Evolutionary conservation across 257 asterid genomes (phyloP).

Genomic region (Solanum microdontum): DNA sequence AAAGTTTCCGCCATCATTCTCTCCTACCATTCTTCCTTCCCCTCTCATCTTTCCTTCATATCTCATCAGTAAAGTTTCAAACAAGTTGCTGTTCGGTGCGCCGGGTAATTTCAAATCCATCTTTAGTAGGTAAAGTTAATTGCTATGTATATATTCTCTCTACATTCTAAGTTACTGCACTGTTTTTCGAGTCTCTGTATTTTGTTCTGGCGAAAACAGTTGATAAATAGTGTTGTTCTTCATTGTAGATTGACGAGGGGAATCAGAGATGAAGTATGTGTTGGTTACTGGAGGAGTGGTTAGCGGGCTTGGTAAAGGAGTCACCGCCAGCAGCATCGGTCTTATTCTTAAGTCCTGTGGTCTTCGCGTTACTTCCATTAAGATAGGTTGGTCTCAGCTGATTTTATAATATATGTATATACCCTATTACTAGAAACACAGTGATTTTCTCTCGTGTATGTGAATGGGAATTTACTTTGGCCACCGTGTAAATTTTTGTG

Average conservation of each 20-base stretch:
- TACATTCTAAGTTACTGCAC: background rate
- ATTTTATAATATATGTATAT: background rate
- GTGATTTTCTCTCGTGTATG: background rate
- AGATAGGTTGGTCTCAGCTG: conserved; percentile 46
- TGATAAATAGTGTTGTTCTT: background rate
- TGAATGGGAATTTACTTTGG: background rate
- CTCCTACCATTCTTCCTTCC: background rate
- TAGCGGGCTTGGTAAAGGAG: conserved; percentile 94
- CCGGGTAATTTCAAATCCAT: background rate
- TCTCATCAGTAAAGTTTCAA: background rate
- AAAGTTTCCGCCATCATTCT: background rate
- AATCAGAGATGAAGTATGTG: conserved; percentile 66
- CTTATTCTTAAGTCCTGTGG: conserved; percentile 89
- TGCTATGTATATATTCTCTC: background rate
- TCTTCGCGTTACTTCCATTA: conserved; percentile 80
- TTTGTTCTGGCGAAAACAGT: background rate
- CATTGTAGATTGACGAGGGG: background rate
- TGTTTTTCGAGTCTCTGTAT: background rate
- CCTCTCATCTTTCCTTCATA: background rate
- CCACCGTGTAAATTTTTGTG: background rate
- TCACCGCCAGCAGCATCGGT: conserved; percentile 94
- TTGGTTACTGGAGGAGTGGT: conserved; percentile 96
- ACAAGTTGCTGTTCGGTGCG: background rate
- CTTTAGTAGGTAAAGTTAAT: background rate
- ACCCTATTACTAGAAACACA: background rate